These are phyloP conservation scores for Psidium guajava DNA, from an alignment of 345 rosid species.

Conservation along the genomic window DNA sequence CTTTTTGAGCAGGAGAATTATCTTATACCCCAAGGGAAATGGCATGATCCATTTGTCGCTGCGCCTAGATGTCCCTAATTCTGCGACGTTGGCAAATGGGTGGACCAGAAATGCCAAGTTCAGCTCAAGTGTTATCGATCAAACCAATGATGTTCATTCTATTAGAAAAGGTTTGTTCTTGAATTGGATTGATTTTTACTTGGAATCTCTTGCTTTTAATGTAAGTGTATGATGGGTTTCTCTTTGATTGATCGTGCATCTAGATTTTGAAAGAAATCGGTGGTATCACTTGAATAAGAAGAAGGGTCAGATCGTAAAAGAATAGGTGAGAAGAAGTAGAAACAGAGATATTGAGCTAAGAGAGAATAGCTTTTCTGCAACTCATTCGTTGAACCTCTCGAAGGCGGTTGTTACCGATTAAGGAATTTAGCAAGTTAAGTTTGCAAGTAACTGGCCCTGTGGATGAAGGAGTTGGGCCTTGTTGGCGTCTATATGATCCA, in stretches of 20 bases:
- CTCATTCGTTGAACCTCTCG: not conserved
- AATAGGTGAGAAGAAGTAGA: not conserved
- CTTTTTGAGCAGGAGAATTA: not conserved
- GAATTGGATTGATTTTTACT: not conserved
- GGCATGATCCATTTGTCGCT: not conserved
- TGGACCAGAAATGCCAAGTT: conserved; percentile 43
- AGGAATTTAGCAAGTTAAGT: not conserved
- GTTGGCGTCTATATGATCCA: not conserved
- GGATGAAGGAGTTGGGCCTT: not conserved
- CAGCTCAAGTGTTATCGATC: conserved; percentile 28
- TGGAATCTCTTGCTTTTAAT: not conserved
- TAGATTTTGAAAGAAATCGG: not conserved
- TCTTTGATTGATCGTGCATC: not conserved
- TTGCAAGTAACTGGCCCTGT: not conserved
- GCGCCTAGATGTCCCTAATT: conserved; percentile 38
- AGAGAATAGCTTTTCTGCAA: not conserved
- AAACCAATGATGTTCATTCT: conserved; percentile 16
- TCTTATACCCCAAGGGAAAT: not conserved
- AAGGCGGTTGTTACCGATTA: not conserved
- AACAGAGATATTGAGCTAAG: not conserved
- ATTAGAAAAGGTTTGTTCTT: conserved; percentile 14
- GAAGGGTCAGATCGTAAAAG: not conserved
- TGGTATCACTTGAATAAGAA: not conserved
- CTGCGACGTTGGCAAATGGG: conserved; percentile 23
- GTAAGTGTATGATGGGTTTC: not conserved